Base-by-base conservation (phyloP, 164 flowering plant genomes). In the Vitis rupestris region DNA sequence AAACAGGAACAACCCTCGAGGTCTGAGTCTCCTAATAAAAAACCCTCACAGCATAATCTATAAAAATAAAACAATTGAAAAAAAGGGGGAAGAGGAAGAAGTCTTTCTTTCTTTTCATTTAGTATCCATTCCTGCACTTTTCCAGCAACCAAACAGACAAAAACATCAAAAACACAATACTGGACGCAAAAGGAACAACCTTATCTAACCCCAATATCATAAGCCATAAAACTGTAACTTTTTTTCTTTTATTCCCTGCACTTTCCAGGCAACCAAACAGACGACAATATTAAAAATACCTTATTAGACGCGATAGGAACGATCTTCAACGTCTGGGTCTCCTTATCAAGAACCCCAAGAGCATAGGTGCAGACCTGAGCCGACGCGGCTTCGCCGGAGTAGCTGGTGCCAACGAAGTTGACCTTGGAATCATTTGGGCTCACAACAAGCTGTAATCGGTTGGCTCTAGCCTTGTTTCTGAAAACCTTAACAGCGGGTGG, bases 271-370 rank as follows among this genome's bases (percentile, higher is more conserved):
- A 52, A 17, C 14, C 19, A 27, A 52, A 53, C 27, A 5, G 7
- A 31, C 2, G 50, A 9, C 19, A 9, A 2, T 13, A 58, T 12
- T 37, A 23, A 65, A 53, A 2, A 9, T 73, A 93, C 98, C 95
- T 87, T 94, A 66, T 92, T 85, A 16, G 85, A 75, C 19, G 91
- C 88, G 79, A 92, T 81, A 0, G 95, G 97, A 16, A 94, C 84
- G 60, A 94, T 80, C 72, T 83, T 92, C 62, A 92, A 76, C 1
- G 81, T 62, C 50, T 78, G 71, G 0, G 84, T 77, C 47, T 79
- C 85, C 79, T 87, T 92, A 74, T 92, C 97, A 61, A 94, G 75
- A 53, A 92, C 84, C 0, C 97, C 97, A 71, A 94, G 87, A 0
- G 90, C 86, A 63, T 88, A 87, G 9, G 77, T 80, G 55, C 93